Evolutionary conservation across 805 yeast genomes (phyloP).

Genomic region (Scheffersomyces ergatensis): DNA sequence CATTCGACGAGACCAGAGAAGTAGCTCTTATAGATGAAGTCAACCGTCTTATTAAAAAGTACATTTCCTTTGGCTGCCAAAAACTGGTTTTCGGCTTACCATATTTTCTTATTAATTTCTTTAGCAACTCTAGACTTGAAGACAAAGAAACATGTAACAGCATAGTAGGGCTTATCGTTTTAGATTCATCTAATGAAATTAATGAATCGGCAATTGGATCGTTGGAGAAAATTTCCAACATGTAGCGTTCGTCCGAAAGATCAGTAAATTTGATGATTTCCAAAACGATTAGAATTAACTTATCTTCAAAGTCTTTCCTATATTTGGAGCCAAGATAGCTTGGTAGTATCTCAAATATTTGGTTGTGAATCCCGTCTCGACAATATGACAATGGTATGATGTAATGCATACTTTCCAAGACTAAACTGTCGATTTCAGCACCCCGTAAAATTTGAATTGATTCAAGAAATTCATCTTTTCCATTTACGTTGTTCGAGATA

Average conservation of each 20-base stretch:
- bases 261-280: slow-evolving; percentile 42
- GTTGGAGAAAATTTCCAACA: slow-evolving; percentile 1
- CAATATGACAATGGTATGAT: slow-evolving; percentile 45
- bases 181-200: neutral
- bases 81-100: slow-evolving; percentile 10
- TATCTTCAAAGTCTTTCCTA: slow-evolving; percentile 19
- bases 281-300: slow-evolving; percentile 28
- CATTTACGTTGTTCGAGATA: neutral
- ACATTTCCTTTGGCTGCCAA: slow-evolving; percentile 34
- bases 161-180: neutral
- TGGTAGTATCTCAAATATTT: slow-evolving; percentile 19
- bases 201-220: slow-evolving; percentile 1
- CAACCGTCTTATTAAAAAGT: slow-evolving; percentile 37
- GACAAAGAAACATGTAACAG: slow-evolving; percentile 17
- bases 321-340: slow-evolving; percentile 14
- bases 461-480: neutral
- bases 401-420: slow-evolving; percentile 32
- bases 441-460: neutral
- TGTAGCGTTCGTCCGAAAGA: slow-evolving; percentile 26
- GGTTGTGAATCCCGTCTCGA: slow-evolving; percentile 33
- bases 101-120: slow-evolving; percentile 21
- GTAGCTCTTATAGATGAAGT: slow-evolving; percentile 8
- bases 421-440: slow-evolving; percentile 13
- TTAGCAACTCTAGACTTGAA: slow-evolving; percentile 24
- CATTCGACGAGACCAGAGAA: slow-evolving; percentile 17